Conservation (phyloP, 2,329 filamentous ascomycete species). For the Hymenoscyphus fraxineus region DNA sequence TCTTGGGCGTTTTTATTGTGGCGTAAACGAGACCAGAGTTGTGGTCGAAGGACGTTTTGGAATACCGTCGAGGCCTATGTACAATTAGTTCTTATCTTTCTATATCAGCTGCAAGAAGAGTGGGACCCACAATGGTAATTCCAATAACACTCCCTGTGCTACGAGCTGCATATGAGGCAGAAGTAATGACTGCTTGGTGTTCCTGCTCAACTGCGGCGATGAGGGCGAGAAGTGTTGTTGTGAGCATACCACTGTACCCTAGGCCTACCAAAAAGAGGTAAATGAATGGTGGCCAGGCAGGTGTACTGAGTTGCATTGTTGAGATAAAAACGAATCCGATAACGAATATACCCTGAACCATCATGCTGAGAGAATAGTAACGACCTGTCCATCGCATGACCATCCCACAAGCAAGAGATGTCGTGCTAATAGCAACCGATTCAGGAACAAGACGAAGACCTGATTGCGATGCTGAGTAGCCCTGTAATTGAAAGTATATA, state of each 20-base stretch:
- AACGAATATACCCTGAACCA: constrained; percentile 37
- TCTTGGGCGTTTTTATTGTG: background rate
- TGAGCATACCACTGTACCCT: constrained; percentile 59
- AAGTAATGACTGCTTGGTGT: constrained; percentile 70
- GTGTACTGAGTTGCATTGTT: constrained; percentile 50
- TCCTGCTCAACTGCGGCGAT: constrained; percentile 62
- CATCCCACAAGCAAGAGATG: constrained; percentile 57
- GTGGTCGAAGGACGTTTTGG: constrained; percentile 7
- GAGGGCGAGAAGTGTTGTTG: constrained; percentile 65
- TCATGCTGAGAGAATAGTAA: constrained; percentile 65
- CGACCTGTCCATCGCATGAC: constrained; percentile 65
- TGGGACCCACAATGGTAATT: constrained; percentile 40
- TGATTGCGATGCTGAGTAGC: constrained; percentile 56
- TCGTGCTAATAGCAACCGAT: constrained; percentile 55
- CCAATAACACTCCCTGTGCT: constrained; percentile 66
- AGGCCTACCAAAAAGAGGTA: constrained; percentile 50
- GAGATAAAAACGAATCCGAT: constrained; percentile 53
- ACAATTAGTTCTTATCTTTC: background rate
- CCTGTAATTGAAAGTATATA: constrained; percentile 69
- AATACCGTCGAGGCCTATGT: constrained; percentile 10
- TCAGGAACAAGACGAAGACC: constrained; percentile 64
- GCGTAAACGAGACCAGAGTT: background rate
- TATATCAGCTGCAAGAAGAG: background rate
- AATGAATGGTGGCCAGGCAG: constrained; percentile 46
- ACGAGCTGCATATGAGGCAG: constrained; percentile 75